Percentiles rank a stretch among this genome's conserved stretches.
These are phyloP conservation scores for Diaporthe batatas DNA, from an alignment of 2,329 filamentous ascomycete species.

Conservation along the genomic window DNA sequence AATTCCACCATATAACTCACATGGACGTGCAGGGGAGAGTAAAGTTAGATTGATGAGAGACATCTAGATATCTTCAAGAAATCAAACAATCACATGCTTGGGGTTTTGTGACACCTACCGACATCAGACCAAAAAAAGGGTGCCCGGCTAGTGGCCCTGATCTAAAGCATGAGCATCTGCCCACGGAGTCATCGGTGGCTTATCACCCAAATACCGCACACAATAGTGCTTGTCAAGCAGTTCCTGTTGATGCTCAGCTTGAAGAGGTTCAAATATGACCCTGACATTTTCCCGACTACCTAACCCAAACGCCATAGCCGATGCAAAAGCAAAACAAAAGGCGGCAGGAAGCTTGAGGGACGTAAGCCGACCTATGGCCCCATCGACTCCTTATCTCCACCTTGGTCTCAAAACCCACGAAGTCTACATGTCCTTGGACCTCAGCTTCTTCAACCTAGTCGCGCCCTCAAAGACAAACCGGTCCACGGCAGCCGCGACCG, in stretches of 20 bases:
- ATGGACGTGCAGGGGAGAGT: background rate
- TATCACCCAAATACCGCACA: background rate
- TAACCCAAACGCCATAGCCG: conserved; percentile 42
- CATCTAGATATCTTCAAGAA: background rate
- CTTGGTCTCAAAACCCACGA: background rate
- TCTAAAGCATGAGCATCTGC: conserved; percentile 16
- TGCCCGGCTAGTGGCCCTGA: background rate
- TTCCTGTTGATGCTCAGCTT: background rate
- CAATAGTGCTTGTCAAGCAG: background rate
- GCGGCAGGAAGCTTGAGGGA: background rate
- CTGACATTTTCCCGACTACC: conserved; percentile 33
- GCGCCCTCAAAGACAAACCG: conserved; percentile 91
- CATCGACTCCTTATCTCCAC: background rate
- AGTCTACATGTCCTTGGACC: conserved; percentile 68
- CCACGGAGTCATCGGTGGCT: background rate
- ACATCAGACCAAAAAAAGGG: too few species aligned
- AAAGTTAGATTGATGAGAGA: background rate
- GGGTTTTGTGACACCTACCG: background rate
- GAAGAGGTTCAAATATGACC: conserved; percentile 1
- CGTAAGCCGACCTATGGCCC: conserved; percentile 16
- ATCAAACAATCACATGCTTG: background rate
- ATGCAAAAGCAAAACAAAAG: conserved; percentile 40
- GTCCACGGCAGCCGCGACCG: conserved; percentile 94
- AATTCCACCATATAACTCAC: background rate
- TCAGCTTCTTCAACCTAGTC: conserved; percentile 88